Conservation (phyloP, 1,139 yeast genomes). For the Pichia sp. region DNA sequence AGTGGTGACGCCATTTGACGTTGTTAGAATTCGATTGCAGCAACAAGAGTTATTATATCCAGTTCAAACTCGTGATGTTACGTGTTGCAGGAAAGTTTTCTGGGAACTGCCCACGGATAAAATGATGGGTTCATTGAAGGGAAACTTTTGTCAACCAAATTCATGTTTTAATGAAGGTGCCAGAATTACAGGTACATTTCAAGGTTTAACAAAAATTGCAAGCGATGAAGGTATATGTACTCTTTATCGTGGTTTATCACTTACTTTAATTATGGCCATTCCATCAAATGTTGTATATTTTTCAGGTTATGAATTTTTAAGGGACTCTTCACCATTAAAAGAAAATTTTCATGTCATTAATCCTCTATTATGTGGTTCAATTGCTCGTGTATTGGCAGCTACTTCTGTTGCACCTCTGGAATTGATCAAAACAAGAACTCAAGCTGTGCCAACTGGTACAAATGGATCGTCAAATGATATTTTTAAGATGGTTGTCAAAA, state of each 20-base stretch:
- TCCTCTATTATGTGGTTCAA: constrained; percentile 80
- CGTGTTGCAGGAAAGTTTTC: constrained; percentile 33
- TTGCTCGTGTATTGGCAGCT: constrained; percentile 81
- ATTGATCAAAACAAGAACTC: constrained; percentile 78
- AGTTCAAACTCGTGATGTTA: constrained; percentile 24
- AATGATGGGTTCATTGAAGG: constrained; percentile 22
- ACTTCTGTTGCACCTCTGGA: constrained; percentile 85
- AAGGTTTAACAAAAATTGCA: constrained; percentile 63
- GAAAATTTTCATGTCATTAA: constrained; percentile 42
- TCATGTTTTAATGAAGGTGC: constrained; percentile 26
- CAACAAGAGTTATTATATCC: constrained; percentile 69
- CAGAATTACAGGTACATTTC: constrained; percentile 48
- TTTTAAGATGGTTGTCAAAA: constrained; percentile 45
- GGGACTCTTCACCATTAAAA: constrained; percentile 65
- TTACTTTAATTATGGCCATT: constrained; percentile 81
- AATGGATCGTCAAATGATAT: constrained; percentile 32
- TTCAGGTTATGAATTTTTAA: constrained; percentile 82
- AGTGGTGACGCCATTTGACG: constrained; percentile 90
- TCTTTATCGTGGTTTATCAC: constrained; percentile 83
- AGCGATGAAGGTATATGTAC: constrained; percentile 69
- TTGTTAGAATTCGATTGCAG: constrained; percentile 82
- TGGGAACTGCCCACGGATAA: constrained; percentile 30
- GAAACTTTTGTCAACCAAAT: constrained; percentile 18
- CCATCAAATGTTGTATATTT: constrained; percentile 93
- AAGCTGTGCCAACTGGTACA: constrained; percentile 58